Evolutionary conservation across 1,284 basidiomycete species (phyloP), one percentile per base, ranked within the genome.

Genomic region (Gastroboletus turbinatus): DNA sequence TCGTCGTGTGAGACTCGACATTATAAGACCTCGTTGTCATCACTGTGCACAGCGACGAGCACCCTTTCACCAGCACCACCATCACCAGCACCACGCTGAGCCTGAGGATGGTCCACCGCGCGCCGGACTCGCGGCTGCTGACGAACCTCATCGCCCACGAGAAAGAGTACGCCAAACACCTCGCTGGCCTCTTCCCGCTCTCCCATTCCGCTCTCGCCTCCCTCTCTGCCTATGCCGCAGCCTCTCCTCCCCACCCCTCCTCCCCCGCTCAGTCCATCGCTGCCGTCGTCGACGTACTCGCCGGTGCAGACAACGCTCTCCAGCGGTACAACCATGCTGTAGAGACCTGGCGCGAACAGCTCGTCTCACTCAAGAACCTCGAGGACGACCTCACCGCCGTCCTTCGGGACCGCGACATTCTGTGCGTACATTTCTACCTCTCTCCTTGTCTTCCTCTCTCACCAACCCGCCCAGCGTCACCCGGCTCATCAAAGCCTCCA

Each of bases 401-500:
- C 53, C 75, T 88, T 50, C 76, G 87, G 4, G 89, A 92, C 70
- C 74, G 88, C 38, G 89, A 92, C 62, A 91, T 92, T 60, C 76
- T 91, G 89, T 90, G 60, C 68, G 88, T 79, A 11, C 38, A 53
- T 39, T 50, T 14, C 7, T 25, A 27, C 16, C 9, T 17, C 32
- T 53, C 25, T 27, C 33, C 21, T 13, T 8, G 3, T 4, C 4
- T 25, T 17, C 8, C 8, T 23, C 14, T 17, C 19, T 17, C n/a
- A 29, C 44, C 25, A 7, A 17, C 35, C 7, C 25, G 6, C 19
- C 25, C 16, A 91, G 88, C 3, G 84, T 92, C 11, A 88, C 84
- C 3, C 82, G 89, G 4, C 79, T 92, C 46, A 84, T 91, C 66
- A 91, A 90, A 65, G 83, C 82, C 5, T 88, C 88, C 30, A 89